phyloP scores from a whole-genome alignment of 2,329 filamentous ascomycete species.

The Sporothrix dimorphospora region DNA sequence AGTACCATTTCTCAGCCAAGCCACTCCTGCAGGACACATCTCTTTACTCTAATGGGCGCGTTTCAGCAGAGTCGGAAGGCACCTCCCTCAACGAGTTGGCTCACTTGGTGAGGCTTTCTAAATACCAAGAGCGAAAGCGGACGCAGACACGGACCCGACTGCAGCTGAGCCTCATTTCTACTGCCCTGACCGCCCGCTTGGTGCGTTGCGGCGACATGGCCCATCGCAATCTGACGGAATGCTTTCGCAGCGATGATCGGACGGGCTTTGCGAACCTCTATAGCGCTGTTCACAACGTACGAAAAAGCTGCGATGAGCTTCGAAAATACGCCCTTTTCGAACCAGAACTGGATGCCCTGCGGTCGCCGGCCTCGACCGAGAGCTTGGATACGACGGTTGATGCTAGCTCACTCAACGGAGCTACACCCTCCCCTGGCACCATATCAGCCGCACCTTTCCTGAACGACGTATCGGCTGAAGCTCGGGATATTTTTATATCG shows the following conservation, averaged over 20 bases:
- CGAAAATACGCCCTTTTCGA: slow-evolving; percentile 72
- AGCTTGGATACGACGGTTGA: slow-evolving; percentile 53
- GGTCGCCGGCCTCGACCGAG: slow-evolving; percentile 54
- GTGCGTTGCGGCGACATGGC: slow-evolving; percentile 74
- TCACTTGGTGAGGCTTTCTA: slow-evolving; percentile 75
- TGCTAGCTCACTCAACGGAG: slow-evolving; percentile 40
- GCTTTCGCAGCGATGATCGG: slow-evolving; percentile 78
- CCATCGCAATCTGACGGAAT: slow-evolving; percentile 75
- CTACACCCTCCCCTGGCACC: slow-evolving; percentile 43
- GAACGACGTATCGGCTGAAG: slow-evolving; percentile 74
- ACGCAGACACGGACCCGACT: slow-evolving; percentile 72
- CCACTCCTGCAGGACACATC: slow-evolving; percentile 69
- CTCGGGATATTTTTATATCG: slow-evolving; percentile 73
- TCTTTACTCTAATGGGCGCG: slow-evolving; percentile 64
- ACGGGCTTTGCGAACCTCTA: slow-evolving; percentile 74
- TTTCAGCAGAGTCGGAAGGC: slow-evolving; percentile 63
- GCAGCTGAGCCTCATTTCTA: slow-evolving; percentile 74
- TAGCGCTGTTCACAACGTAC: slow-evolving; percentile 77
- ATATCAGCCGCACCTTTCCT: slow-evolving; percentile 60
- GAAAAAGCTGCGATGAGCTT: slow-evolving; percentile 74
- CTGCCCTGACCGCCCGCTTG: slow-evolving; percentile 73
- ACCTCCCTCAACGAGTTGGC: slow-evolving; percentile 77
- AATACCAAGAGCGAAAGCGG: slow-evolving; percentile 81
- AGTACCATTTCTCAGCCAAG: slow-evolving; percentile 47
- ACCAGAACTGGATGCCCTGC: slow-evolving; percentile 68